Base-by-base conservation (phyloP, 805 yeast species). In the Candida coleopterorum region DNA sequence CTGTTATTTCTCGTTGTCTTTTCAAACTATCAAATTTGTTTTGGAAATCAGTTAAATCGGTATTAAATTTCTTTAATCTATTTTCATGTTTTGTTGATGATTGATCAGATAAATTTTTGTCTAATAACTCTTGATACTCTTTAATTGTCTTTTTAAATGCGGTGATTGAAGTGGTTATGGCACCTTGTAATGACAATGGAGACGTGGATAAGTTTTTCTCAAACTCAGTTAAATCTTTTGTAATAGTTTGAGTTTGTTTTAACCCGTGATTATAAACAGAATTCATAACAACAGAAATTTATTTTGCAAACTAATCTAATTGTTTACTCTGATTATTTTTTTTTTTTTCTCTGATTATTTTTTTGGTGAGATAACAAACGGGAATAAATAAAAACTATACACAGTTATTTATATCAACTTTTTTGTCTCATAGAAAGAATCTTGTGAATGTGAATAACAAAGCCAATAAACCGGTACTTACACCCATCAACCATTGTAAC, bases 401-500 rank as follows among this genome's bases (percentile, higher is more conserved):
- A n/a, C n/a, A n/a, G n/a, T n/a, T n/a, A n/a, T n/a, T n/a, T n/a
- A 20, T 20, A 9, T 7, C 10, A 6, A 20, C 9, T 6, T 18
- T 20, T 32, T 5, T 20, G 10, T 17, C 7, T 35, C 25, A 35
- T 24, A 29, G 77, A 34, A 86, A 66, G 48, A 93, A 68, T 50
- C 98, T 74, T 34, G 89, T 85, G 57, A 93, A 93, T 1, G 97
- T 97, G 49, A 90, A 64, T 35, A 93, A 84, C 40, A 93, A 71
- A 10, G 97, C 97, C 62, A 90, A 86, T 1, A 97, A 85, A 83
- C 97, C 98, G 1, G 97, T 89, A 55, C 95, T 85, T 14, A 93
- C 97, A 70, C 97, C 97, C 50, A 93, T 87, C 45, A 93, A 73
- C 98, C 98, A 93, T 62, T 93, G 98, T 81, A 88, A 77, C 34